These are phyloP conservation scores for Candida nanaspora DNA, from an alignment of 805 yeast genomes.

Conservation along the genomic window DNA sequence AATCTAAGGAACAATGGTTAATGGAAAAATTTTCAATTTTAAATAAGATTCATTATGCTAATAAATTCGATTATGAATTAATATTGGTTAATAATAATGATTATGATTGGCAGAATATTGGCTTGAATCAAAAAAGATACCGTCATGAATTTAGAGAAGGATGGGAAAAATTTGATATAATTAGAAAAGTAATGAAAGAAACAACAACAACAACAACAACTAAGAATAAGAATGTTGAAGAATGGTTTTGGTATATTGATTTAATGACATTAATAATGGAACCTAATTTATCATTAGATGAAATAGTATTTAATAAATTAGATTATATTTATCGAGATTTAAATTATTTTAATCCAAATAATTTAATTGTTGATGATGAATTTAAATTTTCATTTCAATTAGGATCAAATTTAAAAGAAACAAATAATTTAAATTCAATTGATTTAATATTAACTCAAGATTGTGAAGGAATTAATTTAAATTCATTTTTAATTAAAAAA, in stretches of 20 bases:
- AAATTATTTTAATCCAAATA: constrained; percentile 29
- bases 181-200: constrained; percentile 28
- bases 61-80: constrained; percentile 40
- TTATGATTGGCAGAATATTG: constrained; percentile 24
- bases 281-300: constrained; percentile 28
- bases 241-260: constrained; percentile 38
- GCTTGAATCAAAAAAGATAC: constrained; percentile 36
- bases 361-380: constrained; percentile 24
- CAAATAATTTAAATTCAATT: constrained; percentile 24
- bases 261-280: constrained; percentile 34
- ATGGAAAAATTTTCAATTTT: constrained; percentile 41
- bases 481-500: constrained; percentile 31
- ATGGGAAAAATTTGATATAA: constrained; percentile 34
- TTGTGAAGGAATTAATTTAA: constrained; percentile 34
- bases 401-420: constrained; percentile 15
- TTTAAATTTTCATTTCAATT: constrained; percentile 11
- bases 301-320: constrained; percentile 24
- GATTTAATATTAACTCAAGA: constrained; percentile 33
- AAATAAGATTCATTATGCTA: constrained; percentile 42
- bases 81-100: constrained; percentile 26
- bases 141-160: constrained; percentile 43
- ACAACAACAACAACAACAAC: constrained; percentile 2
- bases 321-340: constrained; percentile 25
- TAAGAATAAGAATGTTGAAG: constrained; percentile 20
- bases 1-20: constrained; percentile 34